Evolutionary conservation across 202 grass and related monocot species (phyloP).

Genomic region (Carex sylvatica): DNA sequence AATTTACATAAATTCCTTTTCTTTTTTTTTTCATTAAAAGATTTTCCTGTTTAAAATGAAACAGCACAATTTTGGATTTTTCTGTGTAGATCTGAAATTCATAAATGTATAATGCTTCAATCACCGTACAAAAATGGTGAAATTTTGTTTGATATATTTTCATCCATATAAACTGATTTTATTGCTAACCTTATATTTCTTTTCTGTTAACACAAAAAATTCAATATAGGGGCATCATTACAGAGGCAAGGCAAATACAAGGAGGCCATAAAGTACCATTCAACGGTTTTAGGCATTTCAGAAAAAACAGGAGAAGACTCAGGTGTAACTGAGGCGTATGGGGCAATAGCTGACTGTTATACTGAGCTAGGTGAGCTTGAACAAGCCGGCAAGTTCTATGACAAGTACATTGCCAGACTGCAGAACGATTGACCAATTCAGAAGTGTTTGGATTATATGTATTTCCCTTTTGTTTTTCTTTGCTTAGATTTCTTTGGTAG

Average conservation of each 20-base stretch:
- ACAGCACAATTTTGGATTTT: neutral
- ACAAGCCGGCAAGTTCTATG: slow-evolving; percentile 88
- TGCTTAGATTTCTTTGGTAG: neutral
- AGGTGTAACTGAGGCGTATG: slow-evolving; percentile 84
- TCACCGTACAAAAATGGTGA: neutral
- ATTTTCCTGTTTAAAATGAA: neutral
- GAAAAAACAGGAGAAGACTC: slow-evolving; percentile 63
- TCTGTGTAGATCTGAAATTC: neutral
- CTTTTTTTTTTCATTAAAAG: neutral
- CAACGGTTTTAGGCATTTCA: slow-evolving; percentile 74
- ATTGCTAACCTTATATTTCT: neutral
- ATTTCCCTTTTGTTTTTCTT: neutral
- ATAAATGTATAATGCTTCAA: neutral
- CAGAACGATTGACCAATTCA: slow-evolving; percentile 60
- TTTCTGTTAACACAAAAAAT: slow-evolving; percentile 7
- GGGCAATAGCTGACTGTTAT: slow-evolving; percentile 97
- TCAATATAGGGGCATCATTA: slow-evolving; percentile 71
- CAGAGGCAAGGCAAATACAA: slow-evolving; percentile 95
- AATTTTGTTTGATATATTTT: neutral
- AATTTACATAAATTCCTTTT: neutral
- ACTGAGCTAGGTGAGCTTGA: slow-evolving; percentile 91
- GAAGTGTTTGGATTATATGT: neutral
- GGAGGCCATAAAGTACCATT: slow-evolving; percentile 93
- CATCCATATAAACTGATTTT: neutral
- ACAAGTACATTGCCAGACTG: slow-evolving; percentile 84